Percentiles rank a stretch among this genome's conserved stretches.
These are phyloP conservation scores for Lentinula sp. DNA, from an alignment of 768 basidiomycete genomes.

Conservation along the genomic window DNA sequence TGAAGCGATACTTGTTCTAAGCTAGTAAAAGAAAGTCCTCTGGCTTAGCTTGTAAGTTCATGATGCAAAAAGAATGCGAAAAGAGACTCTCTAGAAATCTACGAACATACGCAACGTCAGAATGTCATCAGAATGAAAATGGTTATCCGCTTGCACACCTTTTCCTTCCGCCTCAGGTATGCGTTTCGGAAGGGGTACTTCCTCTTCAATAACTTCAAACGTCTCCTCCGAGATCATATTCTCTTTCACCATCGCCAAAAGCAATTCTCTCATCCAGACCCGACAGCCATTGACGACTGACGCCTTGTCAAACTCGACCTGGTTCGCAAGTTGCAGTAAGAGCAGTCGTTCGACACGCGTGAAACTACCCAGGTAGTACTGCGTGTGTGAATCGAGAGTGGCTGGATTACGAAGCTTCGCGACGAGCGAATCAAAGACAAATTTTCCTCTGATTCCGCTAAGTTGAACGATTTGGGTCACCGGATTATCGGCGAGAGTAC, in stretches of 20 bases:
- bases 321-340: slow-evolving; percentile 8
- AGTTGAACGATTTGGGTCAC: slow-evolving; percentile 5
- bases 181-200: slow-evolving; percentile 9
- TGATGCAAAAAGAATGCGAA: too few species aligned
- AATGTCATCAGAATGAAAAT: neutral
- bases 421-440: neutral
- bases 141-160: neutral
- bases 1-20: too few species aligned
- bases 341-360: slow-evolving; percentile 8
- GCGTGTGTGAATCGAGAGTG: slow-evolving; percentile 1
- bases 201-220: slow-evolving; percentile 9
- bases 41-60: too few species aligned
- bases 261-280: slow-evolving; percentile 11
- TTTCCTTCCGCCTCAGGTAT: slow-evolving; percentile 2
- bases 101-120: too few species aligned
- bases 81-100: too few species aligned
- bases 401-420: slow-evolving; percentile 1
- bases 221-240: slow-evolving; percentile 9
- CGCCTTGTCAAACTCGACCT: slow-evolving; percentile 8
- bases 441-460: neutral
- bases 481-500: neutral
- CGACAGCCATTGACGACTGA: slow-evolving; percentile 12
- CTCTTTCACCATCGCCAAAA: slow-evolving; percentile 12
- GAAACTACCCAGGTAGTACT: slow-evolving; percentile 4
- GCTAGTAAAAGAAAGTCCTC: too few species aligned